phyloP scores from a whole-genome alignment of 2,329 filamentous ascomycete species.

The Leptodontidium sp. region DNA sequence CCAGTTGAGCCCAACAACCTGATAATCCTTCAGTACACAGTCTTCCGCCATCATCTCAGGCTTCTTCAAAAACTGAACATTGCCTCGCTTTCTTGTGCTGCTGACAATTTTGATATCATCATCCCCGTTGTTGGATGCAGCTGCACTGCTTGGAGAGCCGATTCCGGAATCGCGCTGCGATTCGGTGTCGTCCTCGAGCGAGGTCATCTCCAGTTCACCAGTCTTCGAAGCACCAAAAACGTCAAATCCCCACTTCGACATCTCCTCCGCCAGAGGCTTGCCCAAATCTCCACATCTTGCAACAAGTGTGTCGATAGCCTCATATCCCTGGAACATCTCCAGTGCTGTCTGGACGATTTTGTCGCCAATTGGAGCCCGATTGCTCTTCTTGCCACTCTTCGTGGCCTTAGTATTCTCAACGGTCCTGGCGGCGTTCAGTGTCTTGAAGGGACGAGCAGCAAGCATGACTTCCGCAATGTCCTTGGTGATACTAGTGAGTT shows the following conservation, averaged over 20 bases:
- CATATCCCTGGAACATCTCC: slow-evolving; percentile 81
- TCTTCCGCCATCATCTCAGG: slow-evolving; percentile 80
- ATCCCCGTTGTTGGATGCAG: slow-evolving; percentile 46
- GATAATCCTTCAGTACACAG: slow-evolving; percentile 88
- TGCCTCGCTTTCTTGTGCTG: slow-evolving; percentile 35
- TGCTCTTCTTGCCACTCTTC: slow-evolving; percentile 59
- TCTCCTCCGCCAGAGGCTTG: slow-evolving; percentile 68
- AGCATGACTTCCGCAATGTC: slow-evolving; percentile 75
- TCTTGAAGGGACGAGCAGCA: slow-evolving; percentile 76
- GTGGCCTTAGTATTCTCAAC: slow-evolving; percentile 62
- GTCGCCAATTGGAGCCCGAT: slow-evolving; percentile 64
- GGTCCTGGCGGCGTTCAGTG: slow-evolving; percentile 69
- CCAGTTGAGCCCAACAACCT: slow-evolving; percentile 95
- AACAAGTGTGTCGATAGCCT: slow-evolving; percentile 85
- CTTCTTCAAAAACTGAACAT: slow-evolving; percentile 55
- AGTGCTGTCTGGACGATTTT: slow-evolving; percentile 71
- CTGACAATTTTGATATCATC: slow-evolving; percentile 51
- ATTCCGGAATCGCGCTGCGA: slow-evolving; percentile 70
- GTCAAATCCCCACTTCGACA: slow-evolving; percentile 74
- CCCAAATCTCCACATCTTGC: slow-evolving; percentile 77
- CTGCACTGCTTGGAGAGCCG: slow-evolving; percentile 63
- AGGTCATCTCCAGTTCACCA: slow-evolving; percentile 65
- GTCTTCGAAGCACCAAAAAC: slow-evolving; percentile 66
- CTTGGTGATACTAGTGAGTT: slow-evolving; percentile 79
- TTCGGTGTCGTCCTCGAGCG: slow-evolving; percentile 50